These are phyloP conservation scores for Escovopsis sp. DNA, from an alignment of 2,329 filamentous ascomycete genomes.

Conservation along the genomic window DNA sequence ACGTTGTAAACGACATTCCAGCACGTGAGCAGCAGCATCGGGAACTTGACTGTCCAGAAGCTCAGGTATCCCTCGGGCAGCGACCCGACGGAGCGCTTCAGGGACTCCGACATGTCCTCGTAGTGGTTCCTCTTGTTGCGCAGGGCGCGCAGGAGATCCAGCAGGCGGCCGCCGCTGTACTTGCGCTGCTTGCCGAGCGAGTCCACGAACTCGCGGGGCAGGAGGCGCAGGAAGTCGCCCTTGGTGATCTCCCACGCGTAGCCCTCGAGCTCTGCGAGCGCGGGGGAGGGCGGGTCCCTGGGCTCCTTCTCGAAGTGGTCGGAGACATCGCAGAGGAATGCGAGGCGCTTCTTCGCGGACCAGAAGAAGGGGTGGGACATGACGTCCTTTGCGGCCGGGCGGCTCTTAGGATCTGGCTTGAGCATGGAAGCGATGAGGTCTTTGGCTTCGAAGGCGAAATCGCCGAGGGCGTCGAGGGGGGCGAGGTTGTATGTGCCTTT, in stretches of 20 bases:
- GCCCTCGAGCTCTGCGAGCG: conserved; percentile 45
- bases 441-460: conserved; percentile 74
- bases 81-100: conserved; percentile 55
- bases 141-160: conserved; percentile 78
- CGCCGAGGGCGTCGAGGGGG: conserved; percentile 59
- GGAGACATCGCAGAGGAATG: conserved; percentile 90
- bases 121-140: conserved; percentile 98
- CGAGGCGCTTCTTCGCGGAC: conserved; percentile 73
- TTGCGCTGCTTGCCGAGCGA: conserved; percentile 88
- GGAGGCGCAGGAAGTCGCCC: conserved; percentile 61
- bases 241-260: conserved; percentile 39
- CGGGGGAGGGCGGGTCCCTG: conserved; percentile 61
- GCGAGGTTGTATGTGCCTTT: conserved; percentile 66
- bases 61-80: conserved; percentile 67
- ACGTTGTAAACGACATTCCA: conserved; percentile 60
- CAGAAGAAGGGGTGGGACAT: conserved; percentile 97
- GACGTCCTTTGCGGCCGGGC: conserved; percentile 63
- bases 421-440: conserved; percentile 78
- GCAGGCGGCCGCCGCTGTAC: conserved; percentile 69
- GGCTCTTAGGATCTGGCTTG: conserved; percentile 33
- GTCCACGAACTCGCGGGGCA: conserved; percentile 74
- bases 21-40: conserved; percentile 61
- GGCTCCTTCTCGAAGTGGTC: conserved; percentile 93
- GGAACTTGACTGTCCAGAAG: conserved; percentile 74
- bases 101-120: conserved; percentile 76